phyloP scores from a whole-genome alignment of 148 eudicot species.

The Agrostemma githago region DNA sequence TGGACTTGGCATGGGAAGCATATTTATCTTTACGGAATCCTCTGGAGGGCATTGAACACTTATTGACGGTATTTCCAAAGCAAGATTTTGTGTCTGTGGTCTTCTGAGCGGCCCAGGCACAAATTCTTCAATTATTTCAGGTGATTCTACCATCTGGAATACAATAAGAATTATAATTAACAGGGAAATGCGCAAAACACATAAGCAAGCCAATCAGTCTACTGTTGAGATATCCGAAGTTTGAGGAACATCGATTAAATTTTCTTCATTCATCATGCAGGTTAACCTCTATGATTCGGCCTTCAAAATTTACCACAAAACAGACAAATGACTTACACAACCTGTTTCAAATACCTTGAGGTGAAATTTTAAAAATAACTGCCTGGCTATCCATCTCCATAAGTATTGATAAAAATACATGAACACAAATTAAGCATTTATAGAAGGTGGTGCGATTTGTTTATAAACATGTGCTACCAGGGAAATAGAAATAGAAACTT shows the following conservation, averaged over 20 bases:
- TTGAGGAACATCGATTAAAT: neutral
- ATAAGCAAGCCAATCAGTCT: neutral
- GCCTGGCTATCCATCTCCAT: neutral
- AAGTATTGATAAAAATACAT: neutral
- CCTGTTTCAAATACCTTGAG: neutral
- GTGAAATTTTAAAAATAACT: neutral
- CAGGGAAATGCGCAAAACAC: neutral
- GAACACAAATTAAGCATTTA: neutral
- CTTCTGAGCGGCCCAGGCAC: conserved; percentile 26
- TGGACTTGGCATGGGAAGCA: conserved; percentile 49
- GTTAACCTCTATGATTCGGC: neutral
- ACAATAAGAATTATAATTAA: neutral
- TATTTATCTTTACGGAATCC: conserved; percentile 54
- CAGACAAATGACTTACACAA: neutral
- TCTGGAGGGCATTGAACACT: conserved; percentile 33
- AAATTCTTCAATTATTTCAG: conserved; percentile 72
- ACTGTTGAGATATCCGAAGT: neutral
- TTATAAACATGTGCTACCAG: neutral
- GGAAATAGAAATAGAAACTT: neutral
- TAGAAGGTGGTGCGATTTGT: neutral
- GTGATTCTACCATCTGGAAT: conserved; percentile 44
- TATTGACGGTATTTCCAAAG: conserved; percentile 47
- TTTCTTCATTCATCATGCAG: neutral
- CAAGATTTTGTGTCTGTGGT: conserved; percentile 34
- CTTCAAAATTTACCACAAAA: neutral